Base-by-base conservation (phyloP, 805 yeast genomes). In the Lipomyces oligophaga region DNA sequence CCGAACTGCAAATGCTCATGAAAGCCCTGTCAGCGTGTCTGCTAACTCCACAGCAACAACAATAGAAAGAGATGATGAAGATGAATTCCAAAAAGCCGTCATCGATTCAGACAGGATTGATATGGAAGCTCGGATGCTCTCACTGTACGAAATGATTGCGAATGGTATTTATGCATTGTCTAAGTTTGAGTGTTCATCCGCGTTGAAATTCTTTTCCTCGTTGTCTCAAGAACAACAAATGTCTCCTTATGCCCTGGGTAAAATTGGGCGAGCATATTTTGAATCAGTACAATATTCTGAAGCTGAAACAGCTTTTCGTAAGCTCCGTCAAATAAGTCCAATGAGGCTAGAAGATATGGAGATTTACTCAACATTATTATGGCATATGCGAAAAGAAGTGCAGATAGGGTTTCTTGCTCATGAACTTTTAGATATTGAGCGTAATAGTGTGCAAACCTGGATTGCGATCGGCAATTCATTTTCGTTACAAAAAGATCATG, bases 301-400 rank as follows among this genome's bases (percentile, higher is more conserved):
- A 64, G 76, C 94, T 6, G 84, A 80, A 51, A 63, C 69, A 34
- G 79, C 75, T 56, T 90, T 85, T 60, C 66, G 67, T 15, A 73
- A 72, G 55, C 70, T 93, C 45, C 73, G 95, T 43, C 69, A 69
- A 44, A 49, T 81, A 21, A 96, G 88, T 66, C 77, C 90, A 34
- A 84, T 89, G 8, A 73, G 97, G 46, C 63, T 82, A 13, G 80
- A 79, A 52, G 97, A 88, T 62, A 86, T 90, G 93, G 97, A 93
- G 60, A 79, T 81, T 58, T 88, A 78, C 61, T 87, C 96, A 0
- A 90, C 97, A 0, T 70, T 88, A 24, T 71, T 90, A 48, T 90
- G 98, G 98, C 97, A 93, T 68, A 67, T 88, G 40, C 90, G 84
- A 45, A 81, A 81, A 59, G 88, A 84, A 38, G 77, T 79, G 18